Conservation (phyloP, 305 asterid species). For the Nicotiana rustica region DNA sequence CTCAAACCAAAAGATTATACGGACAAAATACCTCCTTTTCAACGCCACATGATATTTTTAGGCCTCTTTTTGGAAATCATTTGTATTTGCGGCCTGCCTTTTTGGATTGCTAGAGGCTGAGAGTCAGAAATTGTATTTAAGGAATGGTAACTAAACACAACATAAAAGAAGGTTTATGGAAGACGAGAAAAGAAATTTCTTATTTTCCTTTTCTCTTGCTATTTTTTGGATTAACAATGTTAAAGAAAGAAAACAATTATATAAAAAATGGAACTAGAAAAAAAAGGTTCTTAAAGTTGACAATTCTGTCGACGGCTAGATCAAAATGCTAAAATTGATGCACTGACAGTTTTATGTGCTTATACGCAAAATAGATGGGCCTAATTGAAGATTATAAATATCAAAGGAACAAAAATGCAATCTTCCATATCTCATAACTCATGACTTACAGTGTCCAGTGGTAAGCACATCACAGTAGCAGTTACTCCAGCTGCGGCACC, state of each 20-base stretch:
- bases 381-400: background rate
- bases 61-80: constrained; percentile 3
- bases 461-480: constrained; percentile 92
- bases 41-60: constrained; percentile 6
- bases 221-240: background rate
- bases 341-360: constrained; percentile 25
- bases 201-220: constrained; percentile 15
- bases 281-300: background rate
- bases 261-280: background rate
- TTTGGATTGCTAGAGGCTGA: constrained; percentile 3
- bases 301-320: background rate
- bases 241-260: background rate
- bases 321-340: constrained; percentile 15
- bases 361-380: background rate
- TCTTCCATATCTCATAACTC: background rate
- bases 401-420: constrained; percentile 15
- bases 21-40: constrained; percentile 1
- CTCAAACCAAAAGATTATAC: background rate
- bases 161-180: background rate
- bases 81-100: background rate
- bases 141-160: constrained; percentile 12
- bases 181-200: background rate
- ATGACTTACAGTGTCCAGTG: constrained; percentile 89
- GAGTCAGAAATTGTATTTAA: constrained; percentile 11
- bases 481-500: constrained; percentile 99